Conservation (phyloP, 1,139 yeast genomes). For the Zygosaccharomyces sapae region DNA sequence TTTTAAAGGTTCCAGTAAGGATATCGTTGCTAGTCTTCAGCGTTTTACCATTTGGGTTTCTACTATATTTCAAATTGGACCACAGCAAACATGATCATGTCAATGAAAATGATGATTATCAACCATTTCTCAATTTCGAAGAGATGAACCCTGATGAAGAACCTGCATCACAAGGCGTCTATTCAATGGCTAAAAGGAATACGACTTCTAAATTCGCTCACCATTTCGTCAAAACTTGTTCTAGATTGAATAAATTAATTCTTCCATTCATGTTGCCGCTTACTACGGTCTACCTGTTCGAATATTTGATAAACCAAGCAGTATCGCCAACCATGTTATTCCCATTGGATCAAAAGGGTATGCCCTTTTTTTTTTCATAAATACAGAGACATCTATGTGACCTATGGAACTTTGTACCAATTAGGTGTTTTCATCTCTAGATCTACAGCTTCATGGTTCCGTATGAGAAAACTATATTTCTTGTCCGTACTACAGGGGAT, state of each 20-base stretch:
- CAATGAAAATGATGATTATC: constrained; percentile 4
- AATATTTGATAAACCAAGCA: constrained; percentile 88
- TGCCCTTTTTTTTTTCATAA: constrained; percentile 45
- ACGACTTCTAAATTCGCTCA: constrained; percentile 13
- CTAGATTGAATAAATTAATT: constrained; percentile 48
- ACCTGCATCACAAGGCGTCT: constrained; percentile 6
- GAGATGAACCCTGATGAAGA: constrained; percentile 7
- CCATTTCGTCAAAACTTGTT: constrained; percentile 41
- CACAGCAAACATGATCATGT: constrained; percentile 8
- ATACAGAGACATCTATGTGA: constrained; percentile 84
- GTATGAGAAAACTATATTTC: constrained; percentile 55
- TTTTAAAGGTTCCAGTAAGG: constrained; percentile 45
- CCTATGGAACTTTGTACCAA: constrained; percentile 89
- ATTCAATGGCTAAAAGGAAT: constrained; percentile 9
- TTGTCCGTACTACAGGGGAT: constrained; percentile 65
- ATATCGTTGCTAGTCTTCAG: constrained; percentile 47
- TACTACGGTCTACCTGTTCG: constrained; percentile 76
- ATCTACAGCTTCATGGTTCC: constrained; percentile 65
- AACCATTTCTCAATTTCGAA: constrained; percentile 7
- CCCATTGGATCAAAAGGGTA: constrained; percentile 50
- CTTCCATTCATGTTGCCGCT: constrained; percentile 80
- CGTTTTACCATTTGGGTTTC: constrained; percentile 45
- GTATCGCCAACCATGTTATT: constrained; percentile 81
- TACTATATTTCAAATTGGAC: constrained; percentile 40
- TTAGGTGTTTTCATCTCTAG: constrained; percentile 88